These are phyloP conservation scores for Magnaporthiopsis incrustans DNA, from an alignment of 2,329 filamentous ascomycete species.

Conservation along the genomic window DNA sequence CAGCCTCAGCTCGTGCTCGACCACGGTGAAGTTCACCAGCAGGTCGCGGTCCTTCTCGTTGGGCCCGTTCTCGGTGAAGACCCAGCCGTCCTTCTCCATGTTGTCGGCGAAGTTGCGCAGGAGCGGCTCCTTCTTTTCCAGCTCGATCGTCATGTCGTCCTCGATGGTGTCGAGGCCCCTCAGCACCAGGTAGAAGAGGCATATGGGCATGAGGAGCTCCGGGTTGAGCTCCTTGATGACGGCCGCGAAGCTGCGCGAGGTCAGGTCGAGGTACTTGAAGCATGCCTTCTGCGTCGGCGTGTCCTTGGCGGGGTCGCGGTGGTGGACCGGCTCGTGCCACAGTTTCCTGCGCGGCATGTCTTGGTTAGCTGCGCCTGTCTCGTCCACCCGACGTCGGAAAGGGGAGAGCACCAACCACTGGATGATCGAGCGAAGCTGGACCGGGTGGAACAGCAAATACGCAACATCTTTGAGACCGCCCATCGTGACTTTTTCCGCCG, in stretches of 20 bases:
- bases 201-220: slow-evolving; percentile 79
- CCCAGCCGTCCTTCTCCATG: slow-evolving; percentile 83
- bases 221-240: slow-evolving; percentile 96
- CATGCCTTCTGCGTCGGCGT: slow-evolving; percentile 66
- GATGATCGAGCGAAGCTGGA: slow-evolving; percentile 71
- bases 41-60: slow-evolving; percentile 93
- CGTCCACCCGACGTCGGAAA: not conserved
- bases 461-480: slow-evolving; percentile 43
- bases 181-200: slow-evolving; percentile 86
- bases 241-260: slow-evolving; percentile 84
- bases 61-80: slow-evolving; percentile 73
- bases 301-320: slow-evolving; percentile 70
- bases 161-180: slow-evolving; percentile 96
- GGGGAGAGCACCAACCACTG: slow-evolving; percentile 62
- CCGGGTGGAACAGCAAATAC: slow-evolving; percentile 69
- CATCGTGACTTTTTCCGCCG: slow-evolving; percentile 35
- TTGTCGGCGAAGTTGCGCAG: slow-evolving; percentile 74
- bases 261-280: slow-evolving; percentile 78
- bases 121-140: slow-evolving; percentile 76
- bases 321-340: slow-evolving; percentile 92
- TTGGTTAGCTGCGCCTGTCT: slow-evolving; percentile 14
- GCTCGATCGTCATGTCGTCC: slow-evolving; percentile 89
- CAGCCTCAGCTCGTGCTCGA: slow-evolving; percentile 80
- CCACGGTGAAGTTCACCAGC: slow-evolving; percentile 82
- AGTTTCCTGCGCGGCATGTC: slow-evolving; percentile 59